Evolutionary conservation across 2,329 filamentous ascomycete species (phyloP).

Genomic region (Penicillium sclerotigenum): DNA sequence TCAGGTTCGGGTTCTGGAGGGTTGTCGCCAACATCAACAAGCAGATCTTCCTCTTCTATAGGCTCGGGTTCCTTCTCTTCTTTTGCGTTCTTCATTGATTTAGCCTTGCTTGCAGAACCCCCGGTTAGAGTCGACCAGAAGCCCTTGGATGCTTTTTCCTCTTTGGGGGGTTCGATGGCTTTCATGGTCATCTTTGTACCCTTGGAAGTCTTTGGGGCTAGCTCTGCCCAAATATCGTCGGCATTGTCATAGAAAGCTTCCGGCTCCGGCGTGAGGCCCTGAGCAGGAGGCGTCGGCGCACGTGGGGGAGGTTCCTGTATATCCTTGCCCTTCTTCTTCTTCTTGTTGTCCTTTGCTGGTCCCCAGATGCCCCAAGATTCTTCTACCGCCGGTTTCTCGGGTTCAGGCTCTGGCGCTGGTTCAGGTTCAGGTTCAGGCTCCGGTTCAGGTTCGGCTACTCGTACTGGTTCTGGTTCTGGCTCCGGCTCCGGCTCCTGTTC

Average conservation of each 20-base stretch:
- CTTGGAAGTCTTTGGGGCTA: constrained; percentile 38
- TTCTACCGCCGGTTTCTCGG: constrained; percentile 20
- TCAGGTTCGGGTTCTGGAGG: constrained; percentile 29
- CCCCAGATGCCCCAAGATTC: constrained; percentile 38
- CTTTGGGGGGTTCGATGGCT: constrained; percentile 22
- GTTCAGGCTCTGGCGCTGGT: neutral
- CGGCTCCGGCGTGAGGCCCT: constrained; percentile 43
- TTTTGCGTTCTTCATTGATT: constrained; percentile 49
- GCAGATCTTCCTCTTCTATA: constrained; percentile 26
- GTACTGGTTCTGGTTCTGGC: neutral
- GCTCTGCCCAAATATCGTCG: constrained; percentile 40
- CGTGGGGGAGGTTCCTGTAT: constrained; percentile 46
- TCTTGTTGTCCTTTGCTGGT: constrained; percentile 47
- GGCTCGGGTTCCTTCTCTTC: constrained; percentile 26
- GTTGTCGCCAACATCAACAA: constrained; percentile 36
- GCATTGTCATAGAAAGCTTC: constrained; percentile 31
- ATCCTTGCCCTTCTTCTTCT: constrained; percentile 47
- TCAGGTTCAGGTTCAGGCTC: constrained; percentile 18
- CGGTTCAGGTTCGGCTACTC: constrained; percentile 26
- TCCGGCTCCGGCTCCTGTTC: constrained; percentile 19
- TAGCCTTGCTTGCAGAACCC: constrained; percentile 38
- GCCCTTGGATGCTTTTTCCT: constrained; percentile 41
- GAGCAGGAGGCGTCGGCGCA: constrained; percentile 47
- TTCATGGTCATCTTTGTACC: constrained; percentile 31
- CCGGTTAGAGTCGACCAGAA: constrained; percentile 47